Evolutionary conservation across 2,329 filamentous ascomycete species (phyloP), one percentile per base, ranked within the genome.

Genomic region (Ophiostoma sp.): DNA sequence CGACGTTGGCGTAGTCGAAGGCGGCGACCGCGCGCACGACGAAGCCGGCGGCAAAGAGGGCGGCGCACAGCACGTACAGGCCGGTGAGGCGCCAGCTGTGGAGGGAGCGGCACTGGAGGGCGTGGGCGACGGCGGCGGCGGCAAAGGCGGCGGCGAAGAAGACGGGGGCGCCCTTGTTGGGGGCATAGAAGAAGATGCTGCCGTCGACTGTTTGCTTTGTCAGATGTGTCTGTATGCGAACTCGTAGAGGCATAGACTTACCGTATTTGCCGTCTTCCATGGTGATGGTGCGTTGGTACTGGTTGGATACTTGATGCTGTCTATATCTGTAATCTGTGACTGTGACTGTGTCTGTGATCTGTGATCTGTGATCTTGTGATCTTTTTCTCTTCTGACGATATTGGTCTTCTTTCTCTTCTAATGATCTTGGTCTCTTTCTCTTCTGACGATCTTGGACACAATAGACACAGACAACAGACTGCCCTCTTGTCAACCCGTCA

Each of bases 1-100:
- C 72, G 15, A 83, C 75, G 68, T 80, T 81, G 1, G 76, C 74
- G 67, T 82, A 81, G 72, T 86, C 70, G 73, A 81, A 85, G 4
- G 85, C 83, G 1, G 83, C 84, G 13, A 81, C 76, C 73, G 82
- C 77, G 13, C 44, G 13, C 44, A 48, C 13, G 2, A 48, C 44
- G 17, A 48, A 48, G 44, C 44, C 44, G 44, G 17, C 44, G 17
- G 44, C 17, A 7, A 48, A 48, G 44, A 48, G 15, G 2, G 17
- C 1, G 44, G 44, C 13, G 17, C 44, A 48, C 13, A 48, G 17
- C 13, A 48, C 44, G 44, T 48, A 48, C 13, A 48, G 44, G 44
- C 44, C 44, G 17, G 44, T n/a, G 44, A 48, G 44, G 17, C 44
- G 44, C 44, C 44, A 48, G 44, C 44, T 48, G 13, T 48, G 44